Evolutionary conservation across 164 flowering plant genomes (phyloP), one percentile per base, ranked within the genome.

Genomic region (Aristolochia contorta): DNA sequence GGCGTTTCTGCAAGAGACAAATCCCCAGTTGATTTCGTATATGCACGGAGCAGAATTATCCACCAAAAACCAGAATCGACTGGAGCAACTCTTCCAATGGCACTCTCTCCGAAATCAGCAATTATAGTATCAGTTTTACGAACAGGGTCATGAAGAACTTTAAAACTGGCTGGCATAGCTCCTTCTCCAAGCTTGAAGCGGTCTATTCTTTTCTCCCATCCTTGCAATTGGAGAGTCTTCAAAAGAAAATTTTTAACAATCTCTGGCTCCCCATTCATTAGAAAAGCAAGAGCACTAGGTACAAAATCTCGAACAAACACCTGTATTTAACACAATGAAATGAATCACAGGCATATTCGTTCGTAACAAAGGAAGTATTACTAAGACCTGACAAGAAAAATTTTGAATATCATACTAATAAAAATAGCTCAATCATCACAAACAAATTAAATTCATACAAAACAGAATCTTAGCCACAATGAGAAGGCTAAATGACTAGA

Each of bases 81-180:
- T 48, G 77, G 77, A 56, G 77, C 77, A 58, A 74, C 77, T 65
- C 77, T 67, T 54, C 77, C 77, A 67, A 74, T 74, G 58, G 77
- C 77, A 67, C 71, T 74, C 63, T 74, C 77, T 18, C 77, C 77
- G 58, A 74, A 74, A 70, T 74, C 77, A 14, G 74, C 77, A 60
- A 70, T 56, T 61, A 74, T 21, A 30, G 73, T 60, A 57, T 74
- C 77, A 0, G 69, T 64, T 53, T 67, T 70, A 27, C 68, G 65
- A 48, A 23, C 22, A 50, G 77, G 74, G 55, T 74, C 71, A 43
- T 74, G 77, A 45, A 69, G 74, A 47, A 74, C 77, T 63, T 74
- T 74, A 60, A 74, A 74, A 63, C 77, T 74, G 21, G 77, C 77
- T 33, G 77, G 77, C 74, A 74, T 70, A 33, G 61, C 77, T 2